Percentiles rank a stretch among this genome's conserved stretches.
phyloP scores from a whole-genome alignment of 371 early-diverging fungal genomes.

The Mortierella sp. region DNA sequence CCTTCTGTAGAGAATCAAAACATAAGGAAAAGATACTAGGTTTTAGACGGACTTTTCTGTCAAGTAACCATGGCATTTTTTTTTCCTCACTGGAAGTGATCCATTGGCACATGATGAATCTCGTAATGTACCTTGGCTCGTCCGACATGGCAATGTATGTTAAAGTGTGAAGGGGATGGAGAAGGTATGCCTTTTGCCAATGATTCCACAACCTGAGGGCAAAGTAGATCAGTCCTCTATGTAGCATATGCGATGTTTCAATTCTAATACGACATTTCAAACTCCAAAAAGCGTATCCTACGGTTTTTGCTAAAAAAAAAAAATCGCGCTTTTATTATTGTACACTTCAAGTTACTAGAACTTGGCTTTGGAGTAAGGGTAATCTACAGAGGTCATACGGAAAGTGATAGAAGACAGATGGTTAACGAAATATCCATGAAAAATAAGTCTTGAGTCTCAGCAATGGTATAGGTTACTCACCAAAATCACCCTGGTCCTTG shows the following conservation, averaged over 20 bases:
- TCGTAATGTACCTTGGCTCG: conserved; percentile 40
- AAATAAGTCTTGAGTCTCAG: too few relatives aligned
- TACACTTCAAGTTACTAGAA: conserved; percentile 4
- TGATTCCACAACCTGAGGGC: neutral
- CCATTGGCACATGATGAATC: neutral
- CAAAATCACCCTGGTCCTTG: conserved; percentile 67
- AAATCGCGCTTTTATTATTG: neutral
- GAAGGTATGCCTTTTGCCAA: neutral
- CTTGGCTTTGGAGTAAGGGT: conserved; percentile 38
- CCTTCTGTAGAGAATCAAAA: conserved; percentile 28
- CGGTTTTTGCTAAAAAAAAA: too few relatives aligned
- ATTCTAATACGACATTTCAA: neutral
- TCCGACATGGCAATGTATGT: conserved; percentile 34
- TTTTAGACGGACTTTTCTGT: neutral
- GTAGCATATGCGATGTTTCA: neutral
- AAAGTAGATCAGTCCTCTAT: neutral
- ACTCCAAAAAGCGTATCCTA: too few relatives aligned
- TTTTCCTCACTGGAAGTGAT: neutral
- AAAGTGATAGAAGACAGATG: neutral
- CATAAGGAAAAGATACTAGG: neutral
- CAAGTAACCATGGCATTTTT: neutral
- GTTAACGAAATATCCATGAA: neutral
- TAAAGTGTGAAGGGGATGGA: neutral
- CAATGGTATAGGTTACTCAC: conserved; percentile 13
- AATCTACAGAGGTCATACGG: conserved; percentile 10